Conservation (phyloP, 805 yeast genomes). For the Pichia pseudocactophila region DNA sequence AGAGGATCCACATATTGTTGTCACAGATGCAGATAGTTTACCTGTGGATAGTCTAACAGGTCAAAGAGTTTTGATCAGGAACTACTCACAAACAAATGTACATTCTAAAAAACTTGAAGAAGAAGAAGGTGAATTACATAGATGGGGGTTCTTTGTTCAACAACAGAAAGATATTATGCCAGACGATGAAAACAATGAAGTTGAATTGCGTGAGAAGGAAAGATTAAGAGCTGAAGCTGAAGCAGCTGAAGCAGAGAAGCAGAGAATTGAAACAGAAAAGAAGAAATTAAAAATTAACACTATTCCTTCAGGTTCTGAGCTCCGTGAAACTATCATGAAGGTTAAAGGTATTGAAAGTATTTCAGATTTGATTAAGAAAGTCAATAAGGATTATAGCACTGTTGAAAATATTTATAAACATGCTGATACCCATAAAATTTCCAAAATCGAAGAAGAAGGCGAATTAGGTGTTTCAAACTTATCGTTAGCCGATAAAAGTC, state of each 20-base stretch:
- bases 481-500: background rate
- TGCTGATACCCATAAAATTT: slow-evolving; percentile 9
- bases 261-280: slow-evolving; percentile 6
- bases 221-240: slow-evolving; percentile 6
- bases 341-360: slow-evolving; percentile 72
- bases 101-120: slow-evolving; percentile 73
- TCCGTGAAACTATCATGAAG: slow-evolving; percentile 54
- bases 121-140: slow-evolving; percentile 89
- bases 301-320: slow-evolving; percentile 46
- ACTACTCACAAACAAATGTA: slow-evolving; percentile 53
- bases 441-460: background rate
- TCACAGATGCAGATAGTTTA: slow-evolving; percentile 50
- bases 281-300: slow-evolving; percentile 22
- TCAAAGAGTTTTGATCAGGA: slow-evolving; percentile 56
- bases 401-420: slow-evolving; percentile 21
- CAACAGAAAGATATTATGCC: slow-evolving; percentile 37
- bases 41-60: slow-evolving; percentile 67
- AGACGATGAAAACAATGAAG: slow-evolving; percentile 12
- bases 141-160: slow-evolving; percentile 74
- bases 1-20: slow-evolving; percentile 58
- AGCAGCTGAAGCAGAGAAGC: slow-evolving; percentile 5
- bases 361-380: slow-evolving; percentile 56
- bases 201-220: slow-evolving; percentile 7
- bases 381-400: slow-evolving; percentile 38
- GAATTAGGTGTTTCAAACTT: background rate